phyloP scores from a whole-genome alignment of 1,139 yeast genomes.

The Taphrina flavorubra region DNA sequence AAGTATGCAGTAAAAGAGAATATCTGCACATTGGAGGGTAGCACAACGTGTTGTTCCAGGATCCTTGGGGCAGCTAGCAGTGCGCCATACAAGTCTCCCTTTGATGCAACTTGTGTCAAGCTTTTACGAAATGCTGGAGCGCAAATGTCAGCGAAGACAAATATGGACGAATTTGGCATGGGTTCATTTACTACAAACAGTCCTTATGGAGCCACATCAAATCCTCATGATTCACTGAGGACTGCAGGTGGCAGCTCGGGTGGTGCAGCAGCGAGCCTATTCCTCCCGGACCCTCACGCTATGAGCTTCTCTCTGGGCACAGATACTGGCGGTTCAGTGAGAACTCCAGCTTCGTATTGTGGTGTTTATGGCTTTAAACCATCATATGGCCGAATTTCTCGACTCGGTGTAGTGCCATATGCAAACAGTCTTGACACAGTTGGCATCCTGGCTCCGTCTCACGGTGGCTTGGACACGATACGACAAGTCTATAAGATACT shows the following conservation, averaged over 20 bases:
- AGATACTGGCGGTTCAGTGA: constrained; percentile 95
- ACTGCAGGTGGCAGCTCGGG: constrained; percentile 94
- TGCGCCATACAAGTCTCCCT: constrained; percentile 69
- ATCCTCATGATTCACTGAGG: constrained; percentile 61
- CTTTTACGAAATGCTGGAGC: constrained; percentile 63
- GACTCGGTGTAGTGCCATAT: constrained; percentile 91
- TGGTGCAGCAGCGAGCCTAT: constrained; percentile 80
- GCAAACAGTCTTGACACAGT: constrained; percentile 96
- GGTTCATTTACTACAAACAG: constrained; percentile 65
- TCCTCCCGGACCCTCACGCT: neutral
- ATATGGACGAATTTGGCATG: constrained; percentile 98
- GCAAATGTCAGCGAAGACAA: constrained; percentile 76
- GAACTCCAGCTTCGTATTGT: constrained; percentile 89
- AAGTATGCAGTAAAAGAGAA: constrained; percentile 39
- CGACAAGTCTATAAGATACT: constrained; percentile 57
- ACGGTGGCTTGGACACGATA: constrained; percentile 52
- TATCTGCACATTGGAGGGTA: constrained; percentile 29
- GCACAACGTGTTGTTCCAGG: constrained; percentile 38
- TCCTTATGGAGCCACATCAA: constrained; percentile 66
- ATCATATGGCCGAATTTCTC: constrained; percentile 83
- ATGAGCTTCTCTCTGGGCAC: constrained; percentile 61
- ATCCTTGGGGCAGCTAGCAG: constrained; percentile 35
- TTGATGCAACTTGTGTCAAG: constrained; percentile 72
- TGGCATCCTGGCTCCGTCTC: constrained; percentile 69
- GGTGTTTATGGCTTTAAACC: constrained; percentile 89